Evolutionary conservation across 106 monocot species (phyloP).

Genomic region (Platanthera guangdongensis): DNA sequence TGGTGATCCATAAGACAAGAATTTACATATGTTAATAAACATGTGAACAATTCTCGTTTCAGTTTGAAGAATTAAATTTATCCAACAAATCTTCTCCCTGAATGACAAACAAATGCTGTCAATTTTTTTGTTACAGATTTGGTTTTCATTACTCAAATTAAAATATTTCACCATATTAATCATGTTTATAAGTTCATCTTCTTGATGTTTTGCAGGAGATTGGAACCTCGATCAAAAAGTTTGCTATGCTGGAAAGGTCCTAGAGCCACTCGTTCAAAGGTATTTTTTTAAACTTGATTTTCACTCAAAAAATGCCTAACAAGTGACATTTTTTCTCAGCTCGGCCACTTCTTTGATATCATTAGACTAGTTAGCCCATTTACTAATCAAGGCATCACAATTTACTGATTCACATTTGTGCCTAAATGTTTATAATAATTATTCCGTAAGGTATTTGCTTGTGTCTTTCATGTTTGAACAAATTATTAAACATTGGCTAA

Average conservation of each 20-base stretch:
- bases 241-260: constrained; percentile 52
- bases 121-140: not conserved
- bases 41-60: not conserved
- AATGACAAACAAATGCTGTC: not conserved
- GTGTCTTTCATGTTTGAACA: no score
- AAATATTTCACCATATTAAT: not conserved
- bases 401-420: no score
- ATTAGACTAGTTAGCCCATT: no score
- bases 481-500: no score
- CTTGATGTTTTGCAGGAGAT: constrained; percentile 44
- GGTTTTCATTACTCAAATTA: not conserved
- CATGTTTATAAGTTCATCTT: not conserved
- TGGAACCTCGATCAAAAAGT: constrained; percentile 66
- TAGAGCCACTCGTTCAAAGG: constrained; percentile 40
- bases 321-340: no score
- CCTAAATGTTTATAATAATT: no score
- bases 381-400: no score
- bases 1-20: no score
- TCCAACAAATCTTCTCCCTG: not conserved
- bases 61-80: not conserved
- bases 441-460: no score
- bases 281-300: constrained; percentile 11
- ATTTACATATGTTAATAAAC: no score
- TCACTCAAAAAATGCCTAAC: no score
- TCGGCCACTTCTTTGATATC: not conserved